These are phyloP conservation scores for Exserohilum turcica DNA, from an alignment of 2,329 filamentous ascomycete genomes.

Conservation along the genomic window DNA sequence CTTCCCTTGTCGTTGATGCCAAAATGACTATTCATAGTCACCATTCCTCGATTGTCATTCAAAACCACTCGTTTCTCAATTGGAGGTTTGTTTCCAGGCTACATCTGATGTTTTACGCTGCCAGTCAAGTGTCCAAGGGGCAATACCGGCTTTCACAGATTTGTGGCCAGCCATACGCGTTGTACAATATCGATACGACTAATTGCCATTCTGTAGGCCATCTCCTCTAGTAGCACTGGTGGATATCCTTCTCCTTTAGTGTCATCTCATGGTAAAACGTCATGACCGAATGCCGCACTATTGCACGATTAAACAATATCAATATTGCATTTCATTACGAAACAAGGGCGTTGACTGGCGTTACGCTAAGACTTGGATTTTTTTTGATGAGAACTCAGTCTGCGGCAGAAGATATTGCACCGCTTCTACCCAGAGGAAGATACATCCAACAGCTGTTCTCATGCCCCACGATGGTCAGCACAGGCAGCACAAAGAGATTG, in stretches of 20 bases:
- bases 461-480: slow-evolving; percentile 22
- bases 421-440: slow-evolving; percentile 17
- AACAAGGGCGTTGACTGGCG: no score
- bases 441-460: slow-evolving; percentile 20
- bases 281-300: slow-evolving; percentile 22
- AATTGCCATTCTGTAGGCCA: slow-evolving; percentile 19
- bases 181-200: slow-evolving; percentile 18
- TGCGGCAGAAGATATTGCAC: slow-evolving; percentile 20
- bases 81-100: slow-evolving; percentile 18
- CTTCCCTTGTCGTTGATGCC: background rate
- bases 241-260: slow-evolving; percentile 22
- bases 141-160: slow-evolving; percentile 19
- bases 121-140: slow-evolving; percentile 18
- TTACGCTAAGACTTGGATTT: no score
- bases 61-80: slow-evolving; percentile 23
- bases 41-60: slow-evolving; percentile 12
- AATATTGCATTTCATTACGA: no score
- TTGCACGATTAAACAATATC: slow-evolving; percentile 20
- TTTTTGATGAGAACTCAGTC: slow-evolving; percentile 14
- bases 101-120: slow-evolving; percentile 14
- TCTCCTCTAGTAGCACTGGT: slow-evolving; percentile 13
- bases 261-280: slow-evolving; percentile 16
- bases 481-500: slow-evolving; percentile 18
- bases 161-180: slow-evolving; percentile 21
- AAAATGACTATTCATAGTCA: slow-evolving; percentile 17